Conservation (phyloP, 2,329 filamentous ascomycete species). For the Setomelanomma holmii region DNA sequence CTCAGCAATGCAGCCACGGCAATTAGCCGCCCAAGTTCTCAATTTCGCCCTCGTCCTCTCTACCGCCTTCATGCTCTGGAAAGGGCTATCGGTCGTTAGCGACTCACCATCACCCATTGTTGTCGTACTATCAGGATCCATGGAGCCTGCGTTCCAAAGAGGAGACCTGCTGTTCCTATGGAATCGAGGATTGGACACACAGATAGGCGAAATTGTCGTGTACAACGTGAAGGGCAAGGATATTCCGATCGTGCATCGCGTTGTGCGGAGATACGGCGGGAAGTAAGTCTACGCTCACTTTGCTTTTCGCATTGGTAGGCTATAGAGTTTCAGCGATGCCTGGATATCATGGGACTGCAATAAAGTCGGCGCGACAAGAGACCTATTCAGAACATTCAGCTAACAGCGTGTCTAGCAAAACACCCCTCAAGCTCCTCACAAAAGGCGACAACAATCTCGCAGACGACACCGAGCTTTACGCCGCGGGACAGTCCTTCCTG, state of each 20-base stretch:
- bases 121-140: constrained; percentile 82
- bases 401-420: constrained; percentile 45
- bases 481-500: constrained; percentile 84
- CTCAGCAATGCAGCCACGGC: constrained; percentile 73
- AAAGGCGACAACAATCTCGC: constrained; percentile 97
- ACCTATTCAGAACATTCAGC: constrained; percentile 4
- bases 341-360: no score
- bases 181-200: constrained; percentile 71
- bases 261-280: constrained; percentile 75
- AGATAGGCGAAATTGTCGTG: constrained; percentile 76
- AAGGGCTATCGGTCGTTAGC: constrained; percentile 79
- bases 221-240: constrained; percentile 92
- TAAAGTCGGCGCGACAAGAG: not conserved
- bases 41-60: constrained; percentile 91
- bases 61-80: constrained; percentile 92
- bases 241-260: constrained; percentile 94
- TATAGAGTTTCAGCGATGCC: no score
- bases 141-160: constrained; percentile 83
- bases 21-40: constrained; percentile 80
- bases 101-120: constrained; percentile 74
- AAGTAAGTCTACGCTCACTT: constrained; percentile 51
- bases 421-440: constrained; percentile 75
- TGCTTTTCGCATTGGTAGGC: not conserved
- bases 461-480: constrained; percentile 92
- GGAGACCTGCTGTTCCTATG: constrained; percentile 79